Evolutionary conservation across 306 rosid species (phyloP), one percentile per base, ranked within the genome.

Genomic region (Sophora flavescens): DNA sequence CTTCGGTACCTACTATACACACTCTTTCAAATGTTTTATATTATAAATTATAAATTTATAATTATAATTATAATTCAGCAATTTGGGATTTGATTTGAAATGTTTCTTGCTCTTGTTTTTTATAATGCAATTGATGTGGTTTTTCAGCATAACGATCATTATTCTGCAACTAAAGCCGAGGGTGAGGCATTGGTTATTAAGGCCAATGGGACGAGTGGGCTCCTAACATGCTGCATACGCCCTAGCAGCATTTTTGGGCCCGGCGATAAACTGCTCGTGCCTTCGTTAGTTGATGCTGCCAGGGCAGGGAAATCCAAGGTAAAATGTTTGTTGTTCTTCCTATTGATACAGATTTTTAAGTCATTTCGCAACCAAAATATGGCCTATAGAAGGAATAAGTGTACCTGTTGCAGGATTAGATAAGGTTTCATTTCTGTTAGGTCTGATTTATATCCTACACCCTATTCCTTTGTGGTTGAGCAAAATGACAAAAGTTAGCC

Each of bases 211-310:
- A 84, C 75, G 68, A 60, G 78, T 62, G 98, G 98, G 76, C 96
- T 96, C 80, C 80, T 89, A 53, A 91, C 99, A 0, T 96, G 99
- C 82, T 91, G 97, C 87, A 81, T 96, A 61, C 97, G 99, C 53
- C 99, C 99, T 48, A 96, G 99, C 75, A 81, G 98, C 82, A 91
- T 96, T 65, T 96, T 96, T 70, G 99, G 98, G 36, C 97, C 99
- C 12, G 99, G 99, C 69, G 99, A 92, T 82, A 91, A 61, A 84
- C 78, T 96, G 74, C 70, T 96, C 63, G 92, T 91, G 74, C 99
- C 98, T 22, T 89, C 96, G 30, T 74, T 92, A 78, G 86, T 91
- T 70, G 89, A 72, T 68, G 88, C 91, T 58, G 99, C 99, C 12
- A 88, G 86, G 84, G 92, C 93, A 13, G 97, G 99, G 72, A 92